Conservation (phyloP, 495 filamentous ascomycete genomes). For the Xylaria scruposa region DNA sequence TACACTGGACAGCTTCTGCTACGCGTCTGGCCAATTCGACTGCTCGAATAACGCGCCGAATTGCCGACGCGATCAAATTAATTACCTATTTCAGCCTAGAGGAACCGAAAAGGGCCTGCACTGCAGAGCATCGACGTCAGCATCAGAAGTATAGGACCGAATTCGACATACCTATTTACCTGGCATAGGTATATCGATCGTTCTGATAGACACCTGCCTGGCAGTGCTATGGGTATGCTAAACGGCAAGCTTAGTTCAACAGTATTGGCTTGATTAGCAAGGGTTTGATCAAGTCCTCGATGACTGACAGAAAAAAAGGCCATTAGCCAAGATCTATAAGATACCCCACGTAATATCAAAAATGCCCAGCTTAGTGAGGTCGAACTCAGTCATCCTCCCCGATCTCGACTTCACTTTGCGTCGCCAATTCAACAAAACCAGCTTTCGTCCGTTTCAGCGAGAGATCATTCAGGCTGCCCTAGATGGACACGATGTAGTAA, state of each 20-base stretch:
- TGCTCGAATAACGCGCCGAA: neutral
- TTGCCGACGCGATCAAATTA: neutral
- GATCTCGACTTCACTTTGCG: slow-evolving; percentile 89
- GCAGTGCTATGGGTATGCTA: neutral
- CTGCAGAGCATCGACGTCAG: neutral
- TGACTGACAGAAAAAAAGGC: neutral
- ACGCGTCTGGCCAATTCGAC: neutral
- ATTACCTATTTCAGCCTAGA: slow-evolving; percentile 5
- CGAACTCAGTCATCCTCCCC: slow-evolving; percentile 50
- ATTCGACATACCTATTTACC: neutral
- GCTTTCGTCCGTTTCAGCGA: slow-evolving; percentile 76
- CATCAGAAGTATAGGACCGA: neutral
- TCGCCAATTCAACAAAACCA: slow-evolving; percentile 76
- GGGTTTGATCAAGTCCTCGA: neutral
- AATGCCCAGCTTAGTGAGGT: slow-evolving; percentile 52
- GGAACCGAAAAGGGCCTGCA: neutral
- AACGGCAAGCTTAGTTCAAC: neutral
- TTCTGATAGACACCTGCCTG: neutral
- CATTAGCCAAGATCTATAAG: neutral
- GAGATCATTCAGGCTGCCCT: slow-evolving; percentile 85
- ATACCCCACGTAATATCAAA: slow-evolving; percentile 13
- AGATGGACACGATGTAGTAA: slow-evolving; percentile 77
- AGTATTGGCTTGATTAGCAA: neutral
- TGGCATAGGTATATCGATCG: neutral
- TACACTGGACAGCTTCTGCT: slow-evolving; percentile 3